phyloP scores from a whole-genome alignment of 345 rosid species.

The Bretschneidera sinensis region DNA sequence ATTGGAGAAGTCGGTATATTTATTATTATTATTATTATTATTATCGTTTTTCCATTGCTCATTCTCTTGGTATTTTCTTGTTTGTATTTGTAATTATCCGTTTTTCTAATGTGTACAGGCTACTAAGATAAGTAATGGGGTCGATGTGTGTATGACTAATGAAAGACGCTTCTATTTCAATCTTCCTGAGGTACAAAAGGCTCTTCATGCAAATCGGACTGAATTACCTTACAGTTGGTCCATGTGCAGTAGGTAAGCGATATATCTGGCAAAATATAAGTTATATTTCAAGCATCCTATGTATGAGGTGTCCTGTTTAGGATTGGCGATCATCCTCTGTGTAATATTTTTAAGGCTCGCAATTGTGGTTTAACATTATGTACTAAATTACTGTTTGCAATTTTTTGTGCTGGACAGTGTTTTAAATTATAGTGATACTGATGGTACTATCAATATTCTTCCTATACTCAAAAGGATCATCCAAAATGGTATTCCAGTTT shows the following conservation, averaged over 20 bases:
- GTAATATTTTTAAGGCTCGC: too few species aligned
- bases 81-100: not conserved
- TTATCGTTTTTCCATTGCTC: too few species aligned
- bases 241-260: conserved; percentile 63
- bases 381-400: not conserved
- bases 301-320: too few species aligned
- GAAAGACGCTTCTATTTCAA: conserved; percentile 69
- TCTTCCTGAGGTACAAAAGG: conserved; percentile 87
- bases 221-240: conserved; percentile 59
- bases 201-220: conserved; percentile 86
- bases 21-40: too few species aligned
- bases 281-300: conserved; percentile 24
- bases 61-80: not conserved
- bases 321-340: too few species aligned
- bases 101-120: conserved; percentile 35
- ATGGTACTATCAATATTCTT: conserved; percentile 59
- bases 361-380: too few species aligned
- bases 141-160: conserved; percentile 73
- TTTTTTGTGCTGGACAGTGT: conserved; percentile 34
- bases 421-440: conserved; percentile 52
- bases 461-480: conserved; percentile 72
- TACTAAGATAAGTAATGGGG: conserved; percentile 67
- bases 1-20: conserved; percentile 59
- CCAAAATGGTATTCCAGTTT: conserved; percentile 53
- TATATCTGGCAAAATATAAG: conserved; percentile 38